These are phyloP conservation scores for Aurifilum marmelostoma DNA, from an alignment of 2,329 filamentous ascomycete species.

Conservation along the genomic window DNA sequence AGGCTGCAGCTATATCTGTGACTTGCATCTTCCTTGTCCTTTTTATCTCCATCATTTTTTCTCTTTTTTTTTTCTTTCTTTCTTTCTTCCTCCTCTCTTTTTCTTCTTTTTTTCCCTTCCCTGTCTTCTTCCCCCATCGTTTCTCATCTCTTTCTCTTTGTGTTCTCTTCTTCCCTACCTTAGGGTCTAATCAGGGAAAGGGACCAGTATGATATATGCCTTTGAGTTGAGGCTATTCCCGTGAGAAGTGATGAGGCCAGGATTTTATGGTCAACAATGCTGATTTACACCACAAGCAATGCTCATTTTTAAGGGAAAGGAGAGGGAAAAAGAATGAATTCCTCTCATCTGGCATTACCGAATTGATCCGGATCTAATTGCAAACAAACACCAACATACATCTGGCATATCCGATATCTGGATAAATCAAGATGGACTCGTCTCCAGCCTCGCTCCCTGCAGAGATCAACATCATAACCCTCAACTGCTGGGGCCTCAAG, in stretches of 20 bases:
- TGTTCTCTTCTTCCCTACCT: too few species aligned
- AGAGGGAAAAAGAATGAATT: not conserved
- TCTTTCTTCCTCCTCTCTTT: not conserved
- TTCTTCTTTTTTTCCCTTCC: not conserved
- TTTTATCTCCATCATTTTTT: too few species aligned
- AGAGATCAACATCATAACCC: constrained; percentile 77
- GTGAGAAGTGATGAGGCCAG: not conserved
- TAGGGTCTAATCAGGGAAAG: too few species aligned
- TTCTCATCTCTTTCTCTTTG: not conserved
- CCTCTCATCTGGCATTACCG: not conserved
- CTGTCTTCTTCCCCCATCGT: too few species aligned
- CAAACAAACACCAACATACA: too few species aligned
- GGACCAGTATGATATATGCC: too few species aligned
- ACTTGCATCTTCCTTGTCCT: too few species aligned
- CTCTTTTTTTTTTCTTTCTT: not conserved
- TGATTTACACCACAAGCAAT: not conserved
- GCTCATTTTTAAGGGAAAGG: not conserved
- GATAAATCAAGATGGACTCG: constrained; percentile 36
- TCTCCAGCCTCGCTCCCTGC: constrained; percentile 44
- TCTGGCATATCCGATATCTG: too few species aligned
- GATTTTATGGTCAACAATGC: not conserved
- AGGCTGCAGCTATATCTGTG: not conserved
- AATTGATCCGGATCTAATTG: not conserved
- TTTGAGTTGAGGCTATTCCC: too few species aligned
- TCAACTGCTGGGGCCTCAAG: constrained; percentile 98